These are phyloP conservation scores for Apiotrichum montevideense DNA, from an alignment of 1,284 basidiomycete genomes.

Conservation along the genomic window DNA sequence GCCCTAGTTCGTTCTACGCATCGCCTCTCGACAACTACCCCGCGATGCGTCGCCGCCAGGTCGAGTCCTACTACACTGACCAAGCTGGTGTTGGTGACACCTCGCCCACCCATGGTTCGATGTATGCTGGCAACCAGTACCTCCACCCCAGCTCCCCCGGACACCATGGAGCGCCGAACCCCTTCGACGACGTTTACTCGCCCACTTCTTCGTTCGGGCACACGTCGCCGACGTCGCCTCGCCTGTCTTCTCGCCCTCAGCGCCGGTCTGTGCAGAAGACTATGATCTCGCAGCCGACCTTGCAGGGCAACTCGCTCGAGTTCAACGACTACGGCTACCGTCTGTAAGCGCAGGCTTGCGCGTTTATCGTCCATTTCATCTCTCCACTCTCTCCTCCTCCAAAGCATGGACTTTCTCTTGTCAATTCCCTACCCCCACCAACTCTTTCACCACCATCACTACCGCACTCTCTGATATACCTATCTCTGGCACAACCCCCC, in stretches of 20 bases:
- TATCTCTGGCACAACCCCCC: not conserved
- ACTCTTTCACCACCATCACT: not conserved
- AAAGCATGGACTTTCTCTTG: not conserved
- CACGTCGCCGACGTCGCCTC: conserved; percentile 9
- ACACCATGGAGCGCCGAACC: conserved; percentile 28
- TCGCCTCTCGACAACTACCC: conserved; percentile 44
- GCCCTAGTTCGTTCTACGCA: conserved; percentile 48
- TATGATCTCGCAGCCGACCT: conserved; percentile 44
- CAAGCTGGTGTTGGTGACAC: conserved; percentile 12
- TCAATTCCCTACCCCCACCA: not conserved
- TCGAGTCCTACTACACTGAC: conserved; percentile 17
- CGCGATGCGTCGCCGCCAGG: conserved; percentile 28
- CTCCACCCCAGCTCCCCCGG: not conserved
- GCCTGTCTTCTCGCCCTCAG: conserved; percentile 16
- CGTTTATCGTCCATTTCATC: not conserved
- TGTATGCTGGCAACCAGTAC: not conserved
- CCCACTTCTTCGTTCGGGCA: conserved; percentile 22
- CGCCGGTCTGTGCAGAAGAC: conserved; percentile 37
- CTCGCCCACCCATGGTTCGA: conserved; percentile 7
- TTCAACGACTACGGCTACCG: conserved; percentile 37
- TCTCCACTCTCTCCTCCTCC: not conserved
- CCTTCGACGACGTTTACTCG: conserved; percentile 45
- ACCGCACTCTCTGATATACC: not conserved
- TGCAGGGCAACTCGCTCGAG: conserved; percentile 46
- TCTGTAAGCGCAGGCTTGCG: not conserved